Evolutionary conservation across 305 asterid genomes (phyloP).

Genomic region (Lippia alba): DNA sequence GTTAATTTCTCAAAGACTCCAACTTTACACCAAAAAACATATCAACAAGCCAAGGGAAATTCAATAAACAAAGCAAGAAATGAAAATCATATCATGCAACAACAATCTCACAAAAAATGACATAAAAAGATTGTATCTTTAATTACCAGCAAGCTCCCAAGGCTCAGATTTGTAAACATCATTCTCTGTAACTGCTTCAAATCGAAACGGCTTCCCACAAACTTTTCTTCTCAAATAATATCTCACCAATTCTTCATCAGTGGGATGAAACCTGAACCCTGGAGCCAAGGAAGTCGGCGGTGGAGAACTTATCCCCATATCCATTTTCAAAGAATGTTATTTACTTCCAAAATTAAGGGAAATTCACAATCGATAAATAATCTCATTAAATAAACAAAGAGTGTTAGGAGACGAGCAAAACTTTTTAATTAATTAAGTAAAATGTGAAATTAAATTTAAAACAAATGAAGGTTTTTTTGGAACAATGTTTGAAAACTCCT

Average conservation of each 20-base stretch:
- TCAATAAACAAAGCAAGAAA: neutral
- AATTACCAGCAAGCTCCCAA: conserved; percentile 74
- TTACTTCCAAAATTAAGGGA: conserved; percentile 12
- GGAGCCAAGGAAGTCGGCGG: conserved; percentile 74
- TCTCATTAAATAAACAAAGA: conserved; percentile 14
- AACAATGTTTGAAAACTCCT: too few relatives aligned
- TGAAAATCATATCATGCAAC: conserved; percentile 5
- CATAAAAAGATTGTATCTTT: neutral
- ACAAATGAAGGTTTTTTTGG: conserved; percentile 24
- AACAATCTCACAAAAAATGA: neutral
- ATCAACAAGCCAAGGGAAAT: neutral
- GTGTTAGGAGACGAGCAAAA: conserved; percentile 52
- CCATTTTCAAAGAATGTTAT: conserved; percentile 29
- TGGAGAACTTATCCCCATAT: conserved; percentile 46
- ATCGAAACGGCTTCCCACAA: conserved; percentile 66
- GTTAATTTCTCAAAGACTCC: neutral
- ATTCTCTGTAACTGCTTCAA: conserved; percentile 69
- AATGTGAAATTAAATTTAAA: conserved; percentile 8
- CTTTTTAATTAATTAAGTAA: conserved; percentile 13
- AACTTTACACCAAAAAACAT: conserved; percentile 27
- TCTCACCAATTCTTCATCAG: conserved; percentile 79
- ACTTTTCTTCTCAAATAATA: conserved; percentile 73
- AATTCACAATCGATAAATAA: conserved; percentile 6
- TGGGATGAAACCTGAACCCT: conserved; percentile 84
- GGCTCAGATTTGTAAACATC: conserved; percentile 89